Base-by-base conservation (phyloP, 2,329 filamentous ascomycete species). In the Sporothrix humicola region DNA sequence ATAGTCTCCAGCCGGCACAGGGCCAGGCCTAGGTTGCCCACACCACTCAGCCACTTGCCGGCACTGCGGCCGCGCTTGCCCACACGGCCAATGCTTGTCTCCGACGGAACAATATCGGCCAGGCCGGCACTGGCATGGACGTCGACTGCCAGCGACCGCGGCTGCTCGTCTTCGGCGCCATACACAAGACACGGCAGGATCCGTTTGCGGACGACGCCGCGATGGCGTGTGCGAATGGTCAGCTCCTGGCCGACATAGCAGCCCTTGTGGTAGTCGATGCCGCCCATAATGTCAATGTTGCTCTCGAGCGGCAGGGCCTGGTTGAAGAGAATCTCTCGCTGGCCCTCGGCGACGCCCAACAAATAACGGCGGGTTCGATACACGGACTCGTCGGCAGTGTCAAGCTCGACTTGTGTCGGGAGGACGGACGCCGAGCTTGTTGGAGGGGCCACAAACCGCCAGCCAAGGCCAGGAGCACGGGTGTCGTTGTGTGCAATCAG, bases 181-280 rank as follows among this genome's bases (percentile, higher is more conserved):
- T 95, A 96, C 17, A 98, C 79, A 76, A 92, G 83, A 48, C 95
- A 90, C 0, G 96, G 96, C 71, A 99, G 81, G 69, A 98, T 89
- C 69, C 96, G 88, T 86, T 98, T 97, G 75, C 96, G 88, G 56
- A 99, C 93, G 17, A 99, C 93, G 26, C 96, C 96, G 13, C 92
- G 95, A 82, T 99, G 96, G 81, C 95, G 92, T 1, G 96, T 99
- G 58, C 96, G 91, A 77, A 98, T 97, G 1, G 96, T 98, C 76
- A 99, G 87, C 82, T 99, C 96, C 83, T 99, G 96, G 0, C 96
- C 96, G 8, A 98, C 90, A 82, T 99, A 99, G 83, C 96, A 99
- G 8, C 96, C 96, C 84, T 99, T 99, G 79, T 90, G 90, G 84
- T 96, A 99, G 82, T 98, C 93, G 77, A 99, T 91, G 37, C 90